These are phyloP conservation scores for Pseudozyma thailandica DNA, from an alignment of 1,284 basidiomycete genomes.

Conservation along the genomic window DNA sequence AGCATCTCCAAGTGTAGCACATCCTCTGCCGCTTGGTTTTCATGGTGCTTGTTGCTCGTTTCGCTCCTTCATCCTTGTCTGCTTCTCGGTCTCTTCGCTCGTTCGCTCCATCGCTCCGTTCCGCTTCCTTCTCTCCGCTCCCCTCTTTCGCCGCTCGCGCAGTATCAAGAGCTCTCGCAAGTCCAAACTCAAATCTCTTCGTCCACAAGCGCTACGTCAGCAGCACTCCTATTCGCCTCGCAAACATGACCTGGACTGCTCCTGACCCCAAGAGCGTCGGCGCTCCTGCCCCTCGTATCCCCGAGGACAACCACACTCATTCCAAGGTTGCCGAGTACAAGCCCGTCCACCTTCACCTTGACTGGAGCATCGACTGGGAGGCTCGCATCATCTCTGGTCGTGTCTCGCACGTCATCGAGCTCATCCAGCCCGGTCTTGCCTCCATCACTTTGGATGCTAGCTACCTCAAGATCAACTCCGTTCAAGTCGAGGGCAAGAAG, in stretches of 20 bases:
- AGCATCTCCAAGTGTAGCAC: slow-evolving; percentile 14
- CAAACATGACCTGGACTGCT: slow-evolving; percentile 55
- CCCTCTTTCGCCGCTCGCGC: slow-evolving; percentile 7
- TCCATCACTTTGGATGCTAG: slow-evolving; percentile 83
- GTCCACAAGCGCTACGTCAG: background rate
- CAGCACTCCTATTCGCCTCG: slow-evolving; percentile 1
- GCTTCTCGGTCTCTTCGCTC: slow-evolving; percentile 31
- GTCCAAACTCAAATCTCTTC: background rate
- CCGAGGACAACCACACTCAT: slow-evolving; percentile 60
- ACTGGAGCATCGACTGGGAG: slow-evolving; percentile 86
- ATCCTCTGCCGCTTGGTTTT: slow-evolving; percentile 12
- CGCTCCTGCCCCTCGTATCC: slow-evolving; percentile 44
- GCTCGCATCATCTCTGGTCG: slow-evolving; percentile 77
- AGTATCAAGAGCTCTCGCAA: background rate
- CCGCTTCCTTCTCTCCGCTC: slow-evolving; percentile 4
- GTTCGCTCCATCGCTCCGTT: slow-evolving; percentile 30
- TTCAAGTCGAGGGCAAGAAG: slow-evolving; percentile 72
- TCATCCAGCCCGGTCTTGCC: slow-evolving; percentile 74
- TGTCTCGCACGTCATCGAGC: slow-evolving; percentile 76
- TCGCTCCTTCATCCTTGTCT: slow-evolving; percentile 1
- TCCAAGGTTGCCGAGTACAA: slow-evolving; percentile 58
- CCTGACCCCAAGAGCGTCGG: slow-evolving; percentile 59
- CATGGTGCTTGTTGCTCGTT: slow-evolving; percentile 28
- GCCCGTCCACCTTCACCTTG: slow-evolving; percentile 71
- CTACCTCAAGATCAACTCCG: slow-evolving; percentile 77